Evolutionary conservation across 2,329 filamentous ascomycete genomes (phyloP), one percentile per base, ranked within the genome.

Genomic region (Clonostachys rosea): DNA sequence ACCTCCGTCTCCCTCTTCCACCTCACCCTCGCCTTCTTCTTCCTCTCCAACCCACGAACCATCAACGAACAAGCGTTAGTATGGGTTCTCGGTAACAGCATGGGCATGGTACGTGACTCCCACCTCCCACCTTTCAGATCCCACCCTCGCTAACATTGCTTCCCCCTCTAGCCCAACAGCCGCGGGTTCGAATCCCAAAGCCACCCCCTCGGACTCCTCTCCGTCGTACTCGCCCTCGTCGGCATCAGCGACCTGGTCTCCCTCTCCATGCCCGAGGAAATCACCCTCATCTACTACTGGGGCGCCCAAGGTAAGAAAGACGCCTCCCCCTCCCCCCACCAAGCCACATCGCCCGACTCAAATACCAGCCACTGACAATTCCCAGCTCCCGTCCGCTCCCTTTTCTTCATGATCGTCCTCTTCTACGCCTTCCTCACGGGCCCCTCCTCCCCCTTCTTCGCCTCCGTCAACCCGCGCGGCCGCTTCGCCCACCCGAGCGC

Each of bases 1-100:
- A 86, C 88, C 56, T 85, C 83, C 45, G 73, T 96, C 56, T 87
- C 87, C 56, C 79, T 95, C 62, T 90, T 94, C 72, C 89, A 96
- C 69, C 68, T 96, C 54, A 89, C 88, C 6, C 74, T 94, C 43
- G 90, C 85, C 58, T 91, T 86, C 68, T 89, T 94, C 72, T 86
- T 96, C 70, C 76, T 95, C 58, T 86, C 81, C 40, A 84, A 78
- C 49, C 91, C 91, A 6, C 70, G 72, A 51, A 75, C 79, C 40
- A 76, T 96, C 57, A 83, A 87, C 43, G 86, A 92, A 60, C 89
- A 95, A 59, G 83, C 86, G 45, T 66, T 95, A 18, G 88, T 96
- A 43, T 89, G 83, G 56, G 78, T 96, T 33, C 70, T 96, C 24
- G 90, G 90, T 47, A 87, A 95, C 66, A 83, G 88, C 46, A 88